Evolutionary conservation across 805 yeast species (phyloP).

Genomic region (Pichia eremophila): DNA sequence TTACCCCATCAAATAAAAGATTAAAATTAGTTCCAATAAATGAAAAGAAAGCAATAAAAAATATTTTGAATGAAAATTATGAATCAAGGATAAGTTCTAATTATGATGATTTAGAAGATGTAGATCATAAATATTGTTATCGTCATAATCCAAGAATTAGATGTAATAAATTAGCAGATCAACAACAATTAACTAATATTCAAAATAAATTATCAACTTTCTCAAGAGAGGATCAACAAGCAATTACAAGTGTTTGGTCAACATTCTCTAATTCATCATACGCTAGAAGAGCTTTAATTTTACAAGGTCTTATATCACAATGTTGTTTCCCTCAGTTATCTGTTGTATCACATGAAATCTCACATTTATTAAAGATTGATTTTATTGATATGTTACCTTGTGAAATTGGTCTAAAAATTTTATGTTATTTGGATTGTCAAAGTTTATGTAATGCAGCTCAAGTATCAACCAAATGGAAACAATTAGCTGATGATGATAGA

Average conservation of each 20-base stretch:
- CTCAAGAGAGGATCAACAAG: constrained; percentile 63
- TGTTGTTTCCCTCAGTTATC: constrained; percentile 95
- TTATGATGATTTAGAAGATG: constrained; percentile 31
- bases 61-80: not conserved
- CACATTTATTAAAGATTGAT: constrained; percentile 75
- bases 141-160: constrained; percentile 86
- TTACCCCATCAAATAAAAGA: not conserved
- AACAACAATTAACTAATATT: constrained; percentile 50
- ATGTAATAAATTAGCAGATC: constrained; percentile 62
- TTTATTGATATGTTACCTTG: constrained; percentile 77
- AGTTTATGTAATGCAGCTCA: constrained; percentile 92
- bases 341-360: constrained; percentile 71
- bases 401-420: constrained; percentile 74
- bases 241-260: constrained; percentile 77
- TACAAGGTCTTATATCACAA: constrained; percentile 77
- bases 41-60: not conserved
- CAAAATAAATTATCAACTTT: constrained; percentile 50
- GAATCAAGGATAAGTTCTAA: not conserved
- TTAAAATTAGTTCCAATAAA: not conserved
- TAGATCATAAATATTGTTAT: constrained; percentile 70
- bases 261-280: constrained; percentile 67
- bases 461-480: constrained; percentile 81
- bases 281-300: constrained; percentile 60
- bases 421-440: constrained; percentile 85
- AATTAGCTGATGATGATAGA: constrained; percentile 87